These are phyloP conservation scores for Lachancea lanzarotensis DNA, from an alignment of 805 yeast species.

Conservation along the genomic window DNA sequence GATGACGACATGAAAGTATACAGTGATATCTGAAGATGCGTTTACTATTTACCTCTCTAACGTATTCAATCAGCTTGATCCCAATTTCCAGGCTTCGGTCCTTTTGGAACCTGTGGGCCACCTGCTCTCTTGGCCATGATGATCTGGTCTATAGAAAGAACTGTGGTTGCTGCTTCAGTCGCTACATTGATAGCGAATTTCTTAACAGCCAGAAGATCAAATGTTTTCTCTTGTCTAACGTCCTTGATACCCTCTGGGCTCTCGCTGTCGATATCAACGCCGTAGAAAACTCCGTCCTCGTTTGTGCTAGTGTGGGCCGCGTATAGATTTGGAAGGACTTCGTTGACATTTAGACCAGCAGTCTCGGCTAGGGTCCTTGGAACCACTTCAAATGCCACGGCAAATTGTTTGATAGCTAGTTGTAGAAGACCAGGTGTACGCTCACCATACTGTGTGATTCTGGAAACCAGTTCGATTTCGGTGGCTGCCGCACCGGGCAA, in stretches of 20 bases:
- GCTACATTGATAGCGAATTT: slow-evolving; percentile 86
- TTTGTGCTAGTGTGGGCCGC: slow-evolving; percentile 61
- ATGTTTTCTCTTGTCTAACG: slow-evolving; percentile 60
- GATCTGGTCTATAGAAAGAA: slow-evolving; percentile 89
- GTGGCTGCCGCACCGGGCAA: slow-evolving; percentile 96
- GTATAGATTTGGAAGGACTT: slow-evolving; percentile 80
- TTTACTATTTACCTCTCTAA: slow-evolving; percentile 1
- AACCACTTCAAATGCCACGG: slow-evolving; percentile 88
- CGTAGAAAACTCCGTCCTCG: slow-evolving; percentile 35
- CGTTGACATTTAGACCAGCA: slow-evolving; percentile 85
- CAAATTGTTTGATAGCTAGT: slow-evolving; percentile 89
- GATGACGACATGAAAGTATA: not conserved
- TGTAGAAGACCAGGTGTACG: slow-evolving; percentile 89
- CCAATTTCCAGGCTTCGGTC: slow-evolving; percentile 90
- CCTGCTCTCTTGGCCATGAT: slow-evolving; percentile 99
- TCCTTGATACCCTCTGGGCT: slow-evolving; percentile 63
- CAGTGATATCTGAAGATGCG: slow-evolving; percentile 1
- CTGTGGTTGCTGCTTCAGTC: slow-evolving; percentile 89
- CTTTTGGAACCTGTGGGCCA: slow-evolving; percentile 87
- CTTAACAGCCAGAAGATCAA: slow-evolving; percentile 75
- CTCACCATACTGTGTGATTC: slow-evolving; percentile 81
- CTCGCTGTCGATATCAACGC: slow-evolving; percentile 78
- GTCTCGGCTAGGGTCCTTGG: slow-evolving; percentile 93
- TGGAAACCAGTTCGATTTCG: slow-evolving; percentile 79
- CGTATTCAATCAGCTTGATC: slow-evolving; percentile 71